Evolutionary conservation across 1,284 basidiomycete species (phyloP), one percentile per base, ranked within the genome.

Genomic region (Ustilago sp.): DNA sequence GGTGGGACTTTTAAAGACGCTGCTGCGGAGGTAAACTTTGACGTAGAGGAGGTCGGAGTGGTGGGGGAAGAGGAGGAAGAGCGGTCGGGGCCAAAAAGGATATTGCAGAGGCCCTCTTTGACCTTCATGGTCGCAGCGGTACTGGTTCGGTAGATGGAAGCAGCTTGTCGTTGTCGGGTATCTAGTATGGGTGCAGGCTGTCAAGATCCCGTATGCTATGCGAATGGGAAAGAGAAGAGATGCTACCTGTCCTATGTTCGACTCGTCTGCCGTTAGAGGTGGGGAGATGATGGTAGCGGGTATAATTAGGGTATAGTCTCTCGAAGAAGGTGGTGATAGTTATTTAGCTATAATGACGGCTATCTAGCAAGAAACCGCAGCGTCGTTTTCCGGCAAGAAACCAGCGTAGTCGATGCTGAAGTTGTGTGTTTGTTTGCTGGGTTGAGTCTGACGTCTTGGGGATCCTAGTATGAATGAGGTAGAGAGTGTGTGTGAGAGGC

Each of bases 41-140:
- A 43, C 7, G 38, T 17, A 23, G 31, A 31, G 28, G 35, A 31
- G 0, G 57, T 19, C 9, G 45, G 23, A n/a, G 35, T 39, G 0
- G 60, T 19, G 13, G 55, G 23, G 23, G 60, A 12, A 15, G 59
- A 51, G 43, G 68, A 63, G 13, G 48, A 8, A 2, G 68, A 66
- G 13, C 48, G 51, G 38, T 71, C 62, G 4, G 74, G 61, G 11
- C 74, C 74, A 53, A 76, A 76, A 32, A 76, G 34, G 23, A 65
- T 32, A 31, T 63, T 70, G 61, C 68, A 76, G 3, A 76, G 58
- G 11, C 68, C 38, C 32, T 68, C 74, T 55, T 68, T 71, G 68
- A 71, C 59, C 45, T 48, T 62, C 68, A 71, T 76, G 19, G 36
- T 62, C 43, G 55, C 4, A 28, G 34, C 39, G n/a, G 32, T 12